phyloP scores from a whole-genome alignment of 2,329 filamentous ascomycete genomes.

The Furcasterigmium furcatum region DNA sequence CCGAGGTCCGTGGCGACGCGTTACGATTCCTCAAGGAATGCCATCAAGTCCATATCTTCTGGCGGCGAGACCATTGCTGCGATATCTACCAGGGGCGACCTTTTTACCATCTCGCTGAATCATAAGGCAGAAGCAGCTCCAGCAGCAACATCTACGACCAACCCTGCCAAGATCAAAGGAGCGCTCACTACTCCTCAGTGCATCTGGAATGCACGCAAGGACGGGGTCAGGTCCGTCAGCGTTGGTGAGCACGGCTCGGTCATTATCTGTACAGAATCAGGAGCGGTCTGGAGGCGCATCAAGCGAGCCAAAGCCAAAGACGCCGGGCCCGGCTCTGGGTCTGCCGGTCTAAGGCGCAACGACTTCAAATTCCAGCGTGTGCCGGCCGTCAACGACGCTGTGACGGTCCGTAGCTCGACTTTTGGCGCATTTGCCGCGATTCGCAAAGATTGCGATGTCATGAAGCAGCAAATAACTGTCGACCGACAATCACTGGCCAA shows the following conservation, averaged over 20 bases:
- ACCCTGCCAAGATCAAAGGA: slow-evolving; percentile 84
- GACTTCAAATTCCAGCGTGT: slow-evolving; percentile 96
- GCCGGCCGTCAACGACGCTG: slow-evolving; percentile 80
- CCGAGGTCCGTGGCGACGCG: slow-evolving; percentile 62
- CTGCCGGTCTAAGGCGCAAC: slow-evolving; percentile 67
- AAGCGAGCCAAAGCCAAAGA: slow-evolving; percentile 80
- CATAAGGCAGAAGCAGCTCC: slow-evolving; percentile 61
- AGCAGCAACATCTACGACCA: slow-evolving; percentile 74
- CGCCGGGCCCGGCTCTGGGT: slow-evolving; percentile 40
- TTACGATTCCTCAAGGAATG: slow-evolving; percentile 59
- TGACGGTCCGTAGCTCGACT: slow-evolving; percentile 79
- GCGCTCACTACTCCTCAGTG: slow-evolving; percentile 75
- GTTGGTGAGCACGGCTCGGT: slow-evolving; percentile 93
- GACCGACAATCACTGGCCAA: slow-evolving; percentile 68
- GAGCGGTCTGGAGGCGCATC: slow-evolving; percentile 88
- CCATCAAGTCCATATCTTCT: slow-evolving; percentile 73
- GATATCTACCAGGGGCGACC: slow-evolving; percentile 77
- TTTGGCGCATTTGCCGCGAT: slow-evolving; percentile 89
- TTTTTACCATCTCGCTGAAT: slow-evolving; percentile 81
- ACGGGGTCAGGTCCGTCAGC: slow-evolving; percentile 80
- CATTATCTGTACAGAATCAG: slow-evolving; percentile 88
- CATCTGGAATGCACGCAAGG: slow-evolving; percentile 87
- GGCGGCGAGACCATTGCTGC: slow-evolving; percentile 92
- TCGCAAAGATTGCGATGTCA: slow-evolving; percentile 79
- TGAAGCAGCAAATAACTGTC: slow-evolving; percentile 66